phyloP scores from a whole-genome alignment of 768 basidiomycete genomes.

The Suillus placidus region DNA sequence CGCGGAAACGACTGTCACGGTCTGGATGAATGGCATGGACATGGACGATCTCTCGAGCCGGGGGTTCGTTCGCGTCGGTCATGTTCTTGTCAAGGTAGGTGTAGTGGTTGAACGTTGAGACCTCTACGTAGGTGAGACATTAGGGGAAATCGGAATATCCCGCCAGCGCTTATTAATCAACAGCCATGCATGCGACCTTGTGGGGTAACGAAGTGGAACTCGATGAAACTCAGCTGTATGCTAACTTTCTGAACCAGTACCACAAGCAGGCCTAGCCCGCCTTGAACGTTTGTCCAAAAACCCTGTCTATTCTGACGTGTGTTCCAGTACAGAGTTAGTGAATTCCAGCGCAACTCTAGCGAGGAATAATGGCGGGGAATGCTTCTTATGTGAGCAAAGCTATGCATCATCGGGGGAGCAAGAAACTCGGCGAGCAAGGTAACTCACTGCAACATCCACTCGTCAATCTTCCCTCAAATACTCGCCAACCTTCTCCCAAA shows the following conservation, averaged over 20 bases:
- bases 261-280: not conserved
- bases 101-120: not conserved
- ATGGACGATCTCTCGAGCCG: slow-evolving; percentile 3
- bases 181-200: no score
- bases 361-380: not conserved
- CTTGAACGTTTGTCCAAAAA: not conserved
- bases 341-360: not conserved
- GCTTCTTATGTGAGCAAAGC: not conserved
- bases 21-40: slow-evolving; percentile 19
- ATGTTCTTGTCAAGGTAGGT: not conserved
- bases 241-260: no score
- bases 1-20: slow-evolving; percentile 10
- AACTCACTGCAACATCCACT: not conserved
- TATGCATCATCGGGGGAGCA: not conserved
- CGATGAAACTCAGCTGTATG: no score
- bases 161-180: no score
- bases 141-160: no score
- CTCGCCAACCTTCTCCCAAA: not conserved
- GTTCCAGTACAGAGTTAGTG: not conserved
- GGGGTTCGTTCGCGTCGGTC: not conserved
- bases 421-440: not conserved
- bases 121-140: not conserved
- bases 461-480: not conserved
- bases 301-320: not conserved
- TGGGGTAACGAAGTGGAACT: no score